Evolutionary conservation across 768 basidiomycete species (phyloP).

Genomic region (Suillus subalutaceus): DNA sequence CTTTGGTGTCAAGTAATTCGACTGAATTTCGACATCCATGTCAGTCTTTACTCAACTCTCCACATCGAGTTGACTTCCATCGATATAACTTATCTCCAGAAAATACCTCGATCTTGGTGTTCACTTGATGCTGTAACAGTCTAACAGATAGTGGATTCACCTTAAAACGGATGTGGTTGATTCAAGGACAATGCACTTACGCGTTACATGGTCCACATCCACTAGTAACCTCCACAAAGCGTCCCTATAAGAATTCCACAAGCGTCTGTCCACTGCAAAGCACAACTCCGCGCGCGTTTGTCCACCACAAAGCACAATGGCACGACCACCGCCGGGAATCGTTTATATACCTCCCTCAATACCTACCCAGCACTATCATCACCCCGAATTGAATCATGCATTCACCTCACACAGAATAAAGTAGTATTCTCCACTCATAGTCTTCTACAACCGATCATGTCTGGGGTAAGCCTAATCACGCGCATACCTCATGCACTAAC

Average conservation of each 20-base stretch:
- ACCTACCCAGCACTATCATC: background rate
- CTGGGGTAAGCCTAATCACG: background rate
- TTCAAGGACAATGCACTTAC: background rate
- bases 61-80: background rate
- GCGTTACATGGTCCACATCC: background rate
- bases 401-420: background rate
- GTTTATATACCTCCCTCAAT: background rate
- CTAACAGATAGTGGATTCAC: background rate
- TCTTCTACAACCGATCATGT: background rate
- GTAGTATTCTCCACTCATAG: background rate
- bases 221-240: background rate
- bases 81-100: background rate
- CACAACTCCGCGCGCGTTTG: background rate
- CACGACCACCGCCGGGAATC: background rate
- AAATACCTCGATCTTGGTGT: background rate
- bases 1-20: background rate
- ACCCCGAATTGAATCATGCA: background rate
- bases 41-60: background rate
- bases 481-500: background rate
- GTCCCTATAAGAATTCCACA: background rate
- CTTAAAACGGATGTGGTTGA: background rate
- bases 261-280: too few relatives aligned
- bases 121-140: background rate
- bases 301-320: background rate
- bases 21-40: too few relatives aligned